Base-by-base conservation (phyloP, 495 filamentous ascomycete species). In the Penicillium robsamsonii region DNA sequence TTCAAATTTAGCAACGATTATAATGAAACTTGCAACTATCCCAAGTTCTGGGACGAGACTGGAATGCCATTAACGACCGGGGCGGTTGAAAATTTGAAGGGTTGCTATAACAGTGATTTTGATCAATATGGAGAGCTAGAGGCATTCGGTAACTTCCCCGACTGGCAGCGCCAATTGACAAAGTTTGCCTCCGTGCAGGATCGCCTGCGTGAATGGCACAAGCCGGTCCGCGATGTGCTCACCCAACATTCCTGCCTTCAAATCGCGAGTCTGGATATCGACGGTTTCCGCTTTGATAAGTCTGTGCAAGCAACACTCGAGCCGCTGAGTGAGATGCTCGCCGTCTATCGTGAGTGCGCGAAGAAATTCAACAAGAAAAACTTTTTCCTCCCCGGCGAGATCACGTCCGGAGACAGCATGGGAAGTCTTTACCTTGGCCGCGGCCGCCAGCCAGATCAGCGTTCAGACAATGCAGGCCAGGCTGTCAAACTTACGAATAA, bases 241-340 rank as follows among this genome's bases (percentile, higher is more conserved):
- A 62, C 67, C 42, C 65, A 59, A 25, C 58, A 71, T 35, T 69
- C 67, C 40, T 77, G 75, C 46, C 63, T 76, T 31, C 63, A 68
- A 29, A 75, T 77, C 40, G 53, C 67, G 9, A 74, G 73, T 63
- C 60, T 80, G 35, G 77, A 80, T 46, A 70, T 80, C 25, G 77
- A 80, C 53, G 77, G 77, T 4, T 78, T 77, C 53, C 72, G 77
- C 4, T 75, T 80, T 46, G 77, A 80, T 50, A 80, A 80, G 55
- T 73, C 73, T 31, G 64, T 75, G 40, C 74, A 78, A 54, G 64
- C 75, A 12, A 79, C 77, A 12, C 65, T 76, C 33, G 77, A 79
- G 48, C 65, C 77, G 0, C 65, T 75, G 46, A 74, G 70, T 46
- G 74, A 78, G 29, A 79, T 74, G 48, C 63, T 66, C n/a, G 55